Evolutionary conservation across 768 basidiomycete genomes (phyloP), one percentile per base, ranked within the genome.

Genomic region (Boletus tylopilopsis): DNA sequence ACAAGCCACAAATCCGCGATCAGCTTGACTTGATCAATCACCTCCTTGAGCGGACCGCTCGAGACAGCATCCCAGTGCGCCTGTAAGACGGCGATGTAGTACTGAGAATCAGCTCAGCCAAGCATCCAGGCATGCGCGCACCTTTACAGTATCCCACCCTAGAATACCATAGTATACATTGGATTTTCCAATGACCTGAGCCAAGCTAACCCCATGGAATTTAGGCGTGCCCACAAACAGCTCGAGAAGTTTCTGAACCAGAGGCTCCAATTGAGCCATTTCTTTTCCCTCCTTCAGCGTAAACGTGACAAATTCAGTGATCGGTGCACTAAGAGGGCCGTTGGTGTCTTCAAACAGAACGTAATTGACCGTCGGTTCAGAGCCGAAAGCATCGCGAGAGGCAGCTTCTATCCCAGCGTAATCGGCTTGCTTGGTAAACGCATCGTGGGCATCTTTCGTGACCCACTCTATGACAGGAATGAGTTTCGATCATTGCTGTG

Each of bases 141-240:
- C 72, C 43, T 68, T 30, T 6, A 70, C 66, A 16, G 51, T 71
- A 42, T 69, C 63, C 72, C 72, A 73, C 11, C 72, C 72, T 29
- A 73, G 53, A 23, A 71, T 57, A 16, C 68, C 68, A 36, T 67
- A 30, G 38, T 62, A 62, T 2, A 55, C 52, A 9, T 49, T 43
- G 18, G 58, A n/a, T 37, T 57, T 55, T 38, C 47, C 57, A 18
- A 56, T 36, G 42, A 66, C 23, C 19, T n/a, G 48, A 0, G 51
- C 64, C 64, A 66, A 68, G 45, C 66, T 66, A 21, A 62, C 62
- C 2, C 68, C 67, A 3, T 68, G 50, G 41, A 68, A 66, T 15
- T 21, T 48, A 15, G 50, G 47, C 9, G 64, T 54, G 7, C 64
- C 58, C 18, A 0, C 27, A 29, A 69, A 53, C 38, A 39, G 40